A percentile compares a stretch with the other conserved stretches of the same genome.
phyloP scores from a whole-genome alignment of 1,139 yeast genomes.

The Hyphopichia burtonii region DNA sequence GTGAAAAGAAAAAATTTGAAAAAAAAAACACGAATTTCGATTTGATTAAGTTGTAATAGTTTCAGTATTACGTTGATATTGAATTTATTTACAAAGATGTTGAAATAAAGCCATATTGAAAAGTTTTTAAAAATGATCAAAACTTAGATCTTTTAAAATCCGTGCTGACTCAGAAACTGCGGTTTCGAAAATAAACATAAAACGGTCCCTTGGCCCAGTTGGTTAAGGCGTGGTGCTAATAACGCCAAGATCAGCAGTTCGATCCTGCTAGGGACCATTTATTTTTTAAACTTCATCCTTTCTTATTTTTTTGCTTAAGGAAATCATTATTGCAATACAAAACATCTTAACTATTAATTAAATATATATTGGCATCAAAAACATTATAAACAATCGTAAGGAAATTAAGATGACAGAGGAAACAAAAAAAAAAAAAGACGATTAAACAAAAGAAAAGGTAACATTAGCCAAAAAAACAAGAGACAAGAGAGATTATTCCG shows the following conservation, averaged over 20 bases:
- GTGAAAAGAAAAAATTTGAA: no score
- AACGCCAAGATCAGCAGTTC: conserved; percentile 83
- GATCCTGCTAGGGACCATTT: conserved; percentile 81
- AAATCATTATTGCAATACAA: no score
- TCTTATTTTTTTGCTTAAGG: neutral
- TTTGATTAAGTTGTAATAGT: no score
- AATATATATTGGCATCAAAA: neutral
- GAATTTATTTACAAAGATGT: no score
- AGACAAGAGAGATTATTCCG: conserved; percentile 24
- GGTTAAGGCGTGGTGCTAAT: conserved; percentile 92
- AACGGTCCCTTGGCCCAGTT: conserved; percentile 91
- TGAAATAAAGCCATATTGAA: no score
- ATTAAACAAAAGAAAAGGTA: neutral
- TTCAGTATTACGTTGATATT: no score
- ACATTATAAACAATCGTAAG: neutral
- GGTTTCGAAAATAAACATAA: no score
- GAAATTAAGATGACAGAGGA: neutral
- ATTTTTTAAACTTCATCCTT: neutral
- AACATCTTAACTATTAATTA: neutral
- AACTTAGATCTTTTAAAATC: no score
- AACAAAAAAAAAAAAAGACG: neutral
- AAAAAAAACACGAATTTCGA: no score
- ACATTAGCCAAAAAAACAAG: neutral
- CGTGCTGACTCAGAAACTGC: no score
- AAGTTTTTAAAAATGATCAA: no score